Conservation (phyloP, 352 stramenopile species). For the Phytopythium cucurbitacearum region DNA sequence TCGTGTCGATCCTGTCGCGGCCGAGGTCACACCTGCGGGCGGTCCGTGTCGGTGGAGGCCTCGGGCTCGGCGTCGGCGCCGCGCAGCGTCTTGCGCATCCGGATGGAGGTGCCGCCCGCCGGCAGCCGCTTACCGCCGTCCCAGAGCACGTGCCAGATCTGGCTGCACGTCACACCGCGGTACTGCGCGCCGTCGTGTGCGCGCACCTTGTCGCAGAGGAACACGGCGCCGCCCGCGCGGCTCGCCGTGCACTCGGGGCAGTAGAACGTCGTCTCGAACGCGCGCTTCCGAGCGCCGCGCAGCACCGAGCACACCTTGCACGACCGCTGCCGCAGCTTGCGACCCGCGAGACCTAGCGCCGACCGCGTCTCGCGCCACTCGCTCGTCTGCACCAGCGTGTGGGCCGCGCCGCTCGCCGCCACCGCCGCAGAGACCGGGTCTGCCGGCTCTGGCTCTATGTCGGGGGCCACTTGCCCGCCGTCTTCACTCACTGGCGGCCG, state of each 20-base stretch:
- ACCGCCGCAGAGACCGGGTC: not conserved
- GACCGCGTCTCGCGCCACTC: conserved; percentile 21
- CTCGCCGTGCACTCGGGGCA: conserved; percentile 20
- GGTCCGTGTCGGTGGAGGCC: not conserved
- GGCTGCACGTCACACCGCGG: conserved; percentile 20
- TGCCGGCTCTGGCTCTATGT: too few relatives aligned
- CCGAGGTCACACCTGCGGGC: too few relatives aligned
- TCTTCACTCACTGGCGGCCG: not conserved
- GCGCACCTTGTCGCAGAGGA: conserved; percentile 22
- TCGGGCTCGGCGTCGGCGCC: not conserved
- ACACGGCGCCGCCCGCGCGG: conserved; percentile 19
- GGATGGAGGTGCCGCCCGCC: conserved; percentile 2
- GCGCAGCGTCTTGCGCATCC: conserved; percentile 1
- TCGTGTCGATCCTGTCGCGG: too few relatives aligned
- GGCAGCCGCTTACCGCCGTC: conserved; percentile 12
- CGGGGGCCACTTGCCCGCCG: too few relatives aligned
- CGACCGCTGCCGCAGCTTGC: conserved; percentile 22
- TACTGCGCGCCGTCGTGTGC: conserved; percentile 15
- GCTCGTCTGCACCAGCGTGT: conserved; percentile 19
- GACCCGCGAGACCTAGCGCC: conserved; percentile 8
- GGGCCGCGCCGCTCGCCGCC: not conserved
- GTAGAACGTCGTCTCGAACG: conserved; percentile 21
- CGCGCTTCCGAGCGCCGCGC: conserved; percentile 16
- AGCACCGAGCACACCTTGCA: conserved; percentile 34
- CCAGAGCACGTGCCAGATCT: conserved; percentile 33